These are phyloP conservation scores for Populus hybrid DNA, from an alignment of 441 rosid species.

Conservation along the genomic window DNA sequence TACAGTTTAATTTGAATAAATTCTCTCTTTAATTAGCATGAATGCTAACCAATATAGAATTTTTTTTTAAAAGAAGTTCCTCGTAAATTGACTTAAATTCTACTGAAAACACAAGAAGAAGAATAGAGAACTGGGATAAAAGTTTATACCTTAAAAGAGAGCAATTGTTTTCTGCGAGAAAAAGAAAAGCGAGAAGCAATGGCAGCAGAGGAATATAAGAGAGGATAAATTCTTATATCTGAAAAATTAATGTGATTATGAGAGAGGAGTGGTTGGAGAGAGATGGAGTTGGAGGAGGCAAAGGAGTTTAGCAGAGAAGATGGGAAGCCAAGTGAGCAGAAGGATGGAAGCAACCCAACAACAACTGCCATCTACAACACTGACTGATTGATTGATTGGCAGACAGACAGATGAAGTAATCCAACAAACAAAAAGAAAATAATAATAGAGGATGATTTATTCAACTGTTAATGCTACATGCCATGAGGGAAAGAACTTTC, in stretches of 20 bases:
- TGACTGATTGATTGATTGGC: background rate
- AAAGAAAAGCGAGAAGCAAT: slow-evolving; percentile 24
- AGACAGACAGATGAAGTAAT: background rate
- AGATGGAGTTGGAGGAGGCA: slow-evolving; percentile 35
- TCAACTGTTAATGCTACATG: too few relatives aligned
- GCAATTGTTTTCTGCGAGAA: slow-evolving; percentile 35
- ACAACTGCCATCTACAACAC: slow-evolving; percentile 59
- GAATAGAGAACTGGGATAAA: background rate
- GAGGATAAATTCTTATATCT: slow-evolving; percentile 19
- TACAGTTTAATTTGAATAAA: too few relatives aligned
- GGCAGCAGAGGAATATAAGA: too few relatives aligned
- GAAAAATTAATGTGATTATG: slow-evolving; percentile 24
- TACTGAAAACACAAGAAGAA: background rate
- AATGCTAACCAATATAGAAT: too few relatives aligned
- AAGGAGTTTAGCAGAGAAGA: slow-evolving; percentile 20
- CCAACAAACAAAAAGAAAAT: too few relatives aligned
- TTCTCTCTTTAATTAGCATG: too few relatives aligned
- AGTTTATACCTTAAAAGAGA: slow-evolving; percentile 48
- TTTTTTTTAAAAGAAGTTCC: too few relatives aligned
- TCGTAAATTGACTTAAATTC: too few relatives aligned
- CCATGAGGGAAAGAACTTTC: too few relatives aligned
- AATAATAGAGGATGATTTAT: too few relatives aligned
- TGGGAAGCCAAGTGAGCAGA: slow-evolving; percentile 42
- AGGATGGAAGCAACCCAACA: slow-evolving; percentile 38
- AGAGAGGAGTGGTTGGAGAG: slow-evolving; percentile 32